These are phyloP conservation scores for Spiraea crenata DNA, from an alignment of 331 rosid species.

Conservation along the genomic window DNA sequence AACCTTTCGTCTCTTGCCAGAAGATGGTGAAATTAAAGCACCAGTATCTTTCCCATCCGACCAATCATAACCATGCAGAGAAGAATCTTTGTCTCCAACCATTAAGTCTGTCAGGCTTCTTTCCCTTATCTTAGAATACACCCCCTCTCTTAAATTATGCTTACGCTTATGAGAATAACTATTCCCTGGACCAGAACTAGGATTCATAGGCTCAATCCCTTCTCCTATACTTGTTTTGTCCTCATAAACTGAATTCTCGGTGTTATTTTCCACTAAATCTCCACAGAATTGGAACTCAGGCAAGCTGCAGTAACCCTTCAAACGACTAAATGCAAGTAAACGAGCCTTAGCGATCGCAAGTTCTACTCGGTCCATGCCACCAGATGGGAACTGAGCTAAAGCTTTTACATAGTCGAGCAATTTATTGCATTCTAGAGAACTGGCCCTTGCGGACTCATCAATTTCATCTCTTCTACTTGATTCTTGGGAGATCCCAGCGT, in stretches of 20 bases:
- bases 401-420: slow-evolving; percentile 50
- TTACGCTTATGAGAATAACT: slow-evolving; percentile 65
- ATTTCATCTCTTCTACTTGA: slow-evolving; percentile 41
- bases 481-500: slow-evolving; percentile 71
- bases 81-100: slow-evolving; percentile 49
- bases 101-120: slow-evolving; percentile 70
- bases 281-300: slow-evolving; percentile 72
- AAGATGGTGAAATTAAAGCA: slow-evolving; percentile 32
- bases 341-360: slow-evolving; percentile 82
- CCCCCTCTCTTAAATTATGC: slow-evolving; percentile 57
- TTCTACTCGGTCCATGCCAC: slow-evolving; percentile 60
- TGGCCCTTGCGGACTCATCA: slow-evolving; percentile 54
- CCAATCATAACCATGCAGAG: slow-evolving; percentile 44
- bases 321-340: slow-evolving; percentile 63
- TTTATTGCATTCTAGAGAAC: slow-evolving; percentile 54
- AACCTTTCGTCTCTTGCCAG: slow-evolving; percentile 51
- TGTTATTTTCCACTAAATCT: slow-evolving; percentile 51
- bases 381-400: slow-evolving; percentile 60
- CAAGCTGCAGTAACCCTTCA: slow-evolving; percentile 69
- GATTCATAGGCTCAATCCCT: slow-evolving; percentile 43
- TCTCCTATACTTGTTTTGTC: slow-evolving; percentile 32
- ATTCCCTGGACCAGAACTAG: slow-evolving; percentile 36
- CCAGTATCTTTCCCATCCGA: slow-evolving; percentile 43
- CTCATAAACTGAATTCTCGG: slow-evolving; percentile 27
- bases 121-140: slow-evolving; percentile 57